A percentile compares a stretch with the other conserved stretches of the same genome.
Evolutionary conservation across 306 rosid species (phyloP).

Genomic region (Glycyrrhiza uralensis): DNA sequence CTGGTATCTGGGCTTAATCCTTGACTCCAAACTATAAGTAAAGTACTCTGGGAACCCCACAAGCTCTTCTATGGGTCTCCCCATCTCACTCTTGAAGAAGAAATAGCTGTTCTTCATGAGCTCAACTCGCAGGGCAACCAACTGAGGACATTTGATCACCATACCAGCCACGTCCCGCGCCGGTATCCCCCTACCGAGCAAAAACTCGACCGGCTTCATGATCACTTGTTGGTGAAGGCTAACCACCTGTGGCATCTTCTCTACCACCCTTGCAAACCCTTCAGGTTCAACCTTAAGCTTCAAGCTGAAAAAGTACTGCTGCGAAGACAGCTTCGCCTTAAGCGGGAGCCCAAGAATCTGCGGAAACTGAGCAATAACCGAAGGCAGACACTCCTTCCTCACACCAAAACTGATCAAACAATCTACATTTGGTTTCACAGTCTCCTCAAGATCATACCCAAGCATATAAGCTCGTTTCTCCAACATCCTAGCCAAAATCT

Average conservation of each 20-base stretch:
- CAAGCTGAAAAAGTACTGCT: conserved; percentile 80
- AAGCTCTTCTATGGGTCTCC: conserved; percentile 75
- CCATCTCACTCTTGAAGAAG: conserved; percentile 88
- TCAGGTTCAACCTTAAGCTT: conserved; percentile 88
- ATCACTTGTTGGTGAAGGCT: conserved; percentile 81
- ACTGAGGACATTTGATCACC: conserved; percentile 78
- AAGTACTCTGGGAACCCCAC: conserved; percentile 87
- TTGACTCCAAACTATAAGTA: conserved; percentile 87
- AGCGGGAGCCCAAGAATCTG: conserved; percentile 80
- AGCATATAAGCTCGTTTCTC: conserved; percentile 85
- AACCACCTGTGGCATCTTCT: conserved; percentile 93
- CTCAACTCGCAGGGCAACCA: conserved; percentile 59
- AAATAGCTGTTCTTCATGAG: conserved; percentile 84
- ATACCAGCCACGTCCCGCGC: conserved; percentile 64
- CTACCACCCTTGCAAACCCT: conserved; percentile 70
- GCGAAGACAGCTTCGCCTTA: conserved; percentile 83
- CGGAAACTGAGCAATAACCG: conserved; percentile 74
- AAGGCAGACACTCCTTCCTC: conserved; percentile 60
- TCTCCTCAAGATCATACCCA: conserved; percentile 77
- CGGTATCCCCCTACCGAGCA: conserved; percentile 57
- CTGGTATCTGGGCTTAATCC: conserved; percentile 84
- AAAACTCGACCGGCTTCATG: conserved; percentile 76
- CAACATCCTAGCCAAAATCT: conserved; percentile 75
- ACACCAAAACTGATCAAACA: conserved; percentile 80
- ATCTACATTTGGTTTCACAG: conserved; percentile 77